Evolutionary conservation across 1,284 basidiomycete species (phyloP), one percentile per base, ranked within the genome.

Genomic region (Apiotrichum porosum): DNA sequence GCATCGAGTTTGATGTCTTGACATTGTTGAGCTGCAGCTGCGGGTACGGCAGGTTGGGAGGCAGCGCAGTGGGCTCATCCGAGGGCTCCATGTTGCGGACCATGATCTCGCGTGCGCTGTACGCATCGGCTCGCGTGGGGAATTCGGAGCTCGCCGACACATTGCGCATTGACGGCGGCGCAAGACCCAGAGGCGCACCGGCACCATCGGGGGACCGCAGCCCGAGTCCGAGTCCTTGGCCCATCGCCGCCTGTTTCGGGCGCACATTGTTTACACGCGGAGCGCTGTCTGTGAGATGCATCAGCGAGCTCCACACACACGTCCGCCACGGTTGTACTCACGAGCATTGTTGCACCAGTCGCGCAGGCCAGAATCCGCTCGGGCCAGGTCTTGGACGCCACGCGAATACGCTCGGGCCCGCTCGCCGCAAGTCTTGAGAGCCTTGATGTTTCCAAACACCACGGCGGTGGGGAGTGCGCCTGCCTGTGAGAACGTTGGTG

Each of bases 341-440:
- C 87, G 78, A 50, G 78, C 79, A 40, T 79, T 78, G 30, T 73
- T 58, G 37, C 88, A 75, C 91, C 90, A 93, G 21, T 85, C 83
- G 14, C 76, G 75, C 51, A 94, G 68, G 17, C 91, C 89, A 61
- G 84, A 85, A 63, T 92, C 87, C 57, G 82, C 82, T 51, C 78
- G 75, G 39, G 82, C 80, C 18, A 94, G 72, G 61, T 91, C 88
- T 62, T 89, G 88, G 57, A 93, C 86, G 71, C 89, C 90, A 53
- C 76, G 74, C 9, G 86, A 85, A 64, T 94, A 95, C 37, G 82
- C 81, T 24, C 77, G 68, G 40, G 86, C 86, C 33, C 90, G 78
- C 63, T 94, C 91, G 4, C 82, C 66, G 0, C 85, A 62, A 24
- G 77, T 83, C 61, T 79, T 81, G 69, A 80, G 77, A 12, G 62